phyloP scores from a whole-genome alignment of 202 grass and related monocot species.

The Zizania palustris region DNA sequence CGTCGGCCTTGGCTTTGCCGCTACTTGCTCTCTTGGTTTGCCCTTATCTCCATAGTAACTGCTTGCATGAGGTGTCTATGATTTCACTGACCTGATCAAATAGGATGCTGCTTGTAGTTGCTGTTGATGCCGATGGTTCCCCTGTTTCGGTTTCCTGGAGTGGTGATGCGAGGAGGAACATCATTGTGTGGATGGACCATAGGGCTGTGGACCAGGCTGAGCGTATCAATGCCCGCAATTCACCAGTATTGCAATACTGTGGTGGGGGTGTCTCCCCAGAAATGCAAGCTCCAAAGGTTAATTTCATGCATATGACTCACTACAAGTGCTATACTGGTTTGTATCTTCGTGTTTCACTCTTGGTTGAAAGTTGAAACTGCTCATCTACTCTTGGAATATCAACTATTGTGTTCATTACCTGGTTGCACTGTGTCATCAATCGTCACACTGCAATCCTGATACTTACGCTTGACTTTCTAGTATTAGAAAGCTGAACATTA shows the following conservation, averaged over 20 bases:
- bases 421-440: slow-evolving; percentile 9
- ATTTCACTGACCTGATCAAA: slow-evolving; percentile 20
- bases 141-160: slow-evolving; percentile 89
- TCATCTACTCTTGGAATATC: slow-evolving; percentile 4
- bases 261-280: slow-evolving; percentile 88
- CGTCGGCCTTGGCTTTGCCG: slow-evolving; percentile 70
- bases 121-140: slow-evolving; percentile 84
- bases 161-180: slow-evolving; percentile 85
- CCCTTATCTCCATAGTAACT: slow-evolving; percentile 10
- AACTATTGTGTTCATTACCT: not conserved
- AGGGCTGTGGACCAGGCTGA: slow-evolving; percentile 86
- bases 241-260: slow-evolving; percentile 83
- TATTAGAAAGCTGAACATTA: slow-evolving; percentile 13
- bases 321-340: slow-evolving; percentile 24
- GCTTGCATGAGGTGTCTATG: not conserved
- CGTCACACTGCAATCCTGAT: not conserved
- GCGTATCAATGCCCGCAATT: slow-evolving; percentile 78
- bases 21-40: slow-evolving; percentile 95
- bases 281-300: slow-evolving; percentile 98
- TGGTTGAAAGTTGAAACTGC: not conserved
- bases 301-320: not conserved
- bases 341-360: not conserved
- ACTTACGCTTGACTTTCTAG: not conserved
- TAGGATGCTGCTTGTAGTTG: slow-evolving; percentile 58
- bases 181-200: slow-evolving; percentile 99